Evolutionary conservation across 2,329 filamentous ascomycete genomes (phyloP).

Genomic region (Arthrobotrys megalospora): DNA sequence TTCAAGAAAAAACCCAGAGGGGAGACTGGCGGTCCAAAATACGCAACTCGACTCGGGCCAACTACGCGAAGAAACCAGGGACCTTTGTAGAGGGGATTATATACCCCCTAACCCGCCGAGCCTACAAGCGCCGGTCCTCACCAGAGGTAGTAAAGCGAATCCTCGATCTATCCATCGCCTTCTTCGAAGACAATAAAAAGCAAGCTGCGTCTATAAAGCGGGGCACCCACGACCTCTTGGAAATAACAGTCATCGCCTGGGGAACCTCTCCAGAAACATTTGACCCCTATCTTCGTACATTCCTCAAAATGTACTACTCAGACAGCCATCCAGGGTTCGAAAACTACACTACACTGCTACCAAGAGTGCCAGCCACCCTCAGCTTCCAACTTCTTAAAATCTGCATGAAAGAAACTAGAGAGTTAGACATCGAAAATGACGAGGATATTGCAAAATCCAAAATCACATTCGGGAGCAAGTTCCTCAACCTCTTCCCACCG

Average conservation of each 20-base stretch:
- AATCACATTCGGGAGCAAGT: neutral
- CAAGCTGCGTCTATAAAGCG: neutral
- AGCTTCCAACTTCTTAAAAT: conserved; percentile 9
- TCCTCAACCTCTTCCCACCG: neutral
- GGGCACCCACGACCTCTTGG: neutral
- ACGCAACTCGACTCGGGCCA: neutral
- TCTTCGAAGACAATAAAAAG: neutral
- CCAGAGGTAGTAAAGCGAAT: neutral
- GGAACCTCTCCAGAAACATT: neutral
- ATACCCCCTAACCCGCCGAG: neutral
- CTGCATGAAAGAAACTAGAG: conserved; percentile 3
- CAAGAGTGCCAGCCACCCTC: neutral
- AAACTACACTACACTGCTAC: neutral
- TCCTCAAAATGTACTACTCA: neutral
- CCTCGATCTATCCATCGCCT: neutral
- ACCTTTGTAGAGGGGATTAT: neutral
- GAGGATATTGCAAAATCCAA: neutral
- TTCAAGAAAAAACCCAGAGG: neutral
- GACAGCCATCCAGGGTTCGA: neutral
- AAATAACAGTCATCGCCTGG: neutral
- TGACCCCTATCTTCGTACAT: neutral
- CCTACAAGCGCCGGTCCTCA: neutral
- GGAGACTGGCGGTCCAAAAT: neutral
- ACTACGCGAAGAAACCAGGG: neutral
- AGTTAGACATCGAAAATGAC: conserved; percentile 1